Base-by-base conservation (phyloP, 441 rosid genomes). In the Gossypium aridum region DNA sequence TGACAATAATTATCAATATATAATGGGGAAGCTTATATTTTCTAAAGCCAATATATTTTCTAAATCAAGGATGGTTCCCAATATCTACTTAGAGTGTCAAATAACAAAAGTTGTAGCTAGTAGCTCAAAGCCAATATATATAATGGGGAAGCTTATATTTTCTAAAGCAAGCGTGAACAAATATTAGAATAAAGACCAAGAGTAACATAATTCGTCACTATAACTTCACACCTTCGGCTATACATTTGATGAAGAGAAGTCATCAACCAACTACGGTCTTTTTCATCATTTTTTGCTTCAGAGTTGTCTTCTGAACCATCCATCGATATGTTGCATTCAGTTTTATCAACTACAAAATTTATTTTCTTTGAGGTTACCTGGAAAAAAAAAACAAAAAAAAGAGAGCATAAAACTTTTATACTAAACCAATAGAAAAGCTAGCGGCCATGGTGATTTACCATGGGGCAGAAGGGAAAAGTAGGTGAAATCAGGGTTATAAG, bases 181-280 rank as follows among this genome's bases (percentile, higher is more conserved):
- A 73, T 16, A 73, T 64, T 19, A 70, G 66, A 56, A 77, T 39
- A n/a, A 45, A 68, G 73, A 34, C 61, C 14, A 62, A 53, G 22
- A 31, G 14, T 25, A 59, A 59, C 39, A 64, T 25, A 25, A 25
- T 28, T 72, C 47, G 12, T 25, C 25, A 37, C 23, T 17, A 63
- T 67, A 71, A 68, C 26, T 76, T 83, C 75, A 92, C 73, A 94
- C 99, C 99, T 91, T 80, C 99, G 88, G 82, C 99, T 94, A 83
- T 94, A 92, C 70, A 96, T 94, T 81, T 92, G 98, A 89, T 89
- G 97, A 78, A 96, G 98, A 74, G 96, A 86, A 75, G 96, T 88
- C 84, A 92, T 85, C 73, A 83, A 85, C 99, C 98, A 96, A 82
- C 94, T 90, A 80, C 87, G 93, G 80, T 94, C 96, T 77, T 91